Evolutionary conservation across 129 eudicot species (phyloP).

Genomic region (Lactuca sativa): DNA sequence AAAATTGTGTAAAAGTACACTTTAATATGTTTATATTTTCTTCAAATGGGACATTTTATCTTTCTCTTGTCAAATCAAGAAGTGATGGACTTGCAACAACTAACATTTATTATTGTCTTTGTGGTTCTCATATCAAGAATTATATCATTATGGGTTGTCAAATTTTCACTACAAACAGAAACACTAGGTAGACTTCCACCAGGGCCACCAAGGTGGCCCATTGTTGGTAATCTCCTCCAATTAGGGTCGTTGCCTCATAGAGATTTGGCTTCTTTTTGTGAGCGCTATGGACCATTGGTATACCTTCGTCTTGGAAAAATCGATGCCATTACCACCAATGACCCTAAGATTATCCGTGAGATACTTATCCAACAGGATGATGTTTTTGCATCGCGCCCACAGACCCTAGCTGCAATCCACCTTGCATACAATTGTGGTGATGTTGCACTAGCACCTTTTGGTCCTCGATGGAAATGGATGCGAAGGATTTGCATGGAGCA

Average conservation of each 20-base stretch:
- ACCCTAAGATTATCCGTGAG: slow-evolving; percentile 77
- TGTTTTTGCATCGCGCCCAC: slow-evolving; percentile 88
- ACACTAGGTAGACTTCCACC: slow-evolving; percentile 57
- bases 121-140: slow-evolving; percentile 30
- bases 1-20: slow-evolving; percentile 14
- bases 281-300: slow-evolving; percentile 77
- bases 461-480: slow-evolving; percentile 94
- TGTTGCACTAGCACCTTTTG: slow-evolving; percentile 90
- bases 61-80: background rate
- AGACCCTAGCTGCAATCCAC: slow-evolving; percentile 73
- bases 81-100: slow-evolving; percentile 31
- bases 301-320: slow-evolving; percentile 76
- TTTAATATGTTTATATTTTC: slow-evolving; percentile 7
- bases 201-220: slow-evolving; percentile 81
- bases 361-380: slow-evolving; percentile 87
- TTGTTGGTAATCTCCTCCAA: slow-evolving; percentile 86
- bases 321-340: slow-evolving; percentile 88
- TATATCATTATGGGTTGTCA: slow-evolving; percentile 18
- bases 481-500: slow-evolving; percentile 94
- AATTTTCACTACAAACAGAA: background rate
- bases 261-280: slow-evolving; percentile 74
- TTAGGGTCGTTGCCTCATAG: slow-evolving; percentile 77
- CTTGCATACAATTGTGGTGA: slow-evolving; percentile 84
- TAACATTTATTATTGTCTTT: slow-evolving; percentile 29
- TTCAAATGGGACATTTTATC: background rate